These are phyloP conservation scores for Iberis pinnata DNA, from an alignment of 345 rosid species.

Conservation along the genomic window DNA sequence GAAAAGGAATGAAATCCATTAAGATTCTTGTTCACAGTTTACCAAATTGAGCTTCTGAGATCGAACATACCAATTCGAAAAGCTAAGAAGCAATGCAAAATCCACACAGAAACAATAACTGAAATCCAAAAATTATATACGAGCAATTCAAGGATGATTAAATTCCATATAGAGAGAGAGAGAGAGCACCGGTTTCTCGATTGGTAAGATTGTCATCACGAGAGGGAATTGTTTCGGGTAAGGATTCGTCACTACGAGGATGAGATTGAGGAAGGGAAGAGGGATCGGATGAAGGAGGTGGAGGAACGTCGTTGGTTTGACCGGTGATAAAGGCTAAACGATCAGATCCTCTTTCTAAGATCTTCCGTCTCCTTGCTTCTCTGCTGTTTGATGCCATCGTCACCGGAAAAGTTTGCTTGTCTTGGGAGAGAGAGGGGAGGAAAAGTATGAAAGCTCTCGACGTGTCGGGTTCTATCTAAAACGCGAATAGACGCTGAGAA, in stretches of 20 bases:
- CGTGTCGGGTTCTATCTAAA: neutral
- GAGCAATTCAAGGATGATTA: neutral
- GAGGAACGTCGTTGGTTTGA: conserved; percentile 38
- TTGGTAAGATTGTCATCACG: conserved; percentile 21
- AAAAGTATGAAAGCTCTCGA: no score
- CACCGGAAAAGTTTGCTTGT: neutral
- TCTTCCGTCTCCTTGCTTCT: conserved; percentile 75
- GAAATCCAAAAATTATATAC: no score
- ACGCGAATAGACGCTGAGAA: conserved; percentile 10
- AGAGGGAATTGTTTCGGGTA: conserved; percentile 18
- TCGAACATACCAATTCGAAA: no score
- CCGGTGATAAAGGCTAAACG: conserved; percentile 79
- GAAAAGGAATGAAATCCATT: no score
- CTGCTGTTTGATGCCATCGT: conserved; percentile 45
- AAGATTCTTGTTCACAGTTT: conserved; percentile 1
- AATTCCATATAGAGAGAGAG: neutral
- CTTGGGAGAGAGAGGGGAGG: neutral
- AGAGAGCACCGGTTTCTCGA: conserved; percentile 31
- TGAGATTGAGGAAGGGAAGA: conserved; percentile 24
- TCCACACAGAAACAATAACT: no score
- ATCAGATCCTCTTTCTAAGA: conserved; percentile 66
- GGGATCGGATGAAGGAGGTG: conserved; percentile 38
- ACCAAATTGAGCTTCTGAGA: neutral
- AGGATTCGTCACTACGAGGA: conserved; percentile 20
- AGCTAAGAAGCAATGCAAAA: no score